phyloP scores from a whole-genome alignment of 2,329 filamentous ascomycete genomes.

The Coniochaeta sp. region DNA sequence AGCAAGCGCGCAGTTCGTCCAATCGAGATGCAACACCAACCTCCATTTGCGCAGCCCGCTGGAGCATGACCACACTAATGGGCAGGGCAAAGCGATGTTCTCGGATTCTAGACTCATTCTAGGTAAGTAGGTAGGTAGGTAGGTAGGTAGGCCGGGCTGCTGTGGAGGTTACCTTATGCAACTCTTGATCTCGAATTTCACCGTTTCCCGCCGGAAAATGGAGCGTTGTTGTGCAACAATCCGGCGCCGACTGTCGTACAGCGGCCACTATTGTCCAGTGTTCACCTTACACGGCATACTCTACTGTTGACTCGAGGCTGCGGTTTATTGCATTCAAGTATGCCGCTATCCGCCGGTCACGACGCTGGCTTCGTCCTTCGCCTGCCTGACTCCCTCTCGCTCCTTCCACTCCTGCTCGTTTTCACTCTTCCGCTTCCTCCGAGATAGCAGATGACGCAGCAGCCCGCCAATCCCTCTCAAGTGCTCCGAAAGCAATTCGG shows the following conservation, averaged over 20 bases:
- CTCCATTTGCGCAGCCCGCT: not conserved
- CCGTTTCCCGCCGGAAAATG: not conserved
- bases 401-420: not conserved
- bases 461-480: not conserved
- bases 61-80: not conserved
- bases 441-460: not conserved
- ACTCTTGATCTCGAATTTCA: not conserved
- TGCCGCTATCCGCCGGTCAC: not conserved
- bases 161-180: not conserved
- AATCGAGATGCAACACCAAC: not conserved
- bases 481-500: not conserved
- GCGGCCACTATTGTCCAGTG: not conserved
- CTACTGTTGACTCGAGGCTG: not conserved
- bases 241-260: not conserved
- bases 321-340: not conserved
- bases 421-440: not conserved
- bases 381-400: too few species aligned
- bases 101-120: not conserved
- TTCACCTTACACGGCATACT: not conserved
- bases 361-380: not conserved
- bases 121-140: too few species aligned
- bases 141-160: too few species aligned
- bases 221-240: not conserved
- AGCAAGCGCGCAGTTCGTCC: not conserved
- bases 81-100: not conserved